Evolutionary conservation across 306 rosid genomes (phyloP).

Genomic region (Cucumis hystrix): DNA sequence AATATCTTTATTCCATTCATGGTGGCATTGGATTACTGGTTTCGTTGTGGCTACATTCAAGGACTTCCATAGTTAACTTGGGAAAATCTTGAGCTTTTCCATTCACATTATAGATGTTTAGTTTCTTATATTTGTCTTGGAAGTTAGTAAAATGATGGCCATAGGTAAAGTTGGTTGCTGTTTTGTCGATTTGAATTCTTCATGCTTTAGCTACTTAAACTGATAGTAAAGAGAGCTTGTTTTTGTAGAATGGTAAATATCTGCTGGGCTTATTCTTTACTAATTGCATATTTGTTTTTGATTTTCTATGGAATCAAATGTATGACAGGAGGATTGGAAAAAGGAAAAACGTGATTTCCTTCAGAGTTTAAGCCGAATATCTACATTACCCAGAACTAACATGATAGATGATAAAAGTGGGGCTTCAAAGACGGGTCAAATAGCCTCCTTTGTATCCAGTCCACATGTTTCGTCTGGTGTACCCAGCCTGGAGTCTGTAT

Average conservation of each 20-base stretch:
- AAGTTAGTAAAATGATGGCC: neutral
- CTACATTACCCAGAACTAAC: conserved; percentile 77
- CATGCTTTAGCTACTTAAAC: neutral
- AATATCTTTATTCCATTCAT: neutral
- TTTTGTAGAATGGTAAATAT: neutral
- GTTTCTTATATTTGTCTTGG: neutral
- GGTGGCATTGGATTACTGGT: neutral
- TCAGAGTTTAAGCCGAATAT: conserved; percentile 86
- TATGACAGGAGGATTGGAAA: conserved; percentile 91
- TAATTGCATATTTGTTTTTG: conserved; percentile 10
- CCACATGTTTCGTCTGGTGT: conserved; percentile 43
- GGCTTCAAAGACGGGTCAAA: conserved; percentile 48
- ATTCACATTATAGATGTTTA: neutral
- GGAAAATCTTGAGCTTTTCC: neutral
- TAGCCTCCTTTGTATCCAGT: conserved; percentile 32
- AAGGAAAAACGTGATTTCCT: conserved; percentile 92
- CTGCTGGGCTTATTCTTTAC: neutral
- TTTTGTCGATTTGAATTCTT: neutral
- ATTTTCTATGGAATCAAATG: conserved; percentile 18
- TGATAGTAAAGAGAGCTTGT: neutral
- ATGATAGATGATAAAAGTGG: conserved; percentile 28
- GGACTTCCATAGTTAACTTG: neutral
- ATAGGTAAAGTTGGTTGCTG: neutral
- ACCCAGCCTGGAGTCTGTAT: conserved; percentile 37
- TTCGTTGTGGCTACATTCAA: neutral